Base-by-base conservation (phyloP, 495 filamentous ascomycete species). In the Hypoxylon intermedium region DNA sequence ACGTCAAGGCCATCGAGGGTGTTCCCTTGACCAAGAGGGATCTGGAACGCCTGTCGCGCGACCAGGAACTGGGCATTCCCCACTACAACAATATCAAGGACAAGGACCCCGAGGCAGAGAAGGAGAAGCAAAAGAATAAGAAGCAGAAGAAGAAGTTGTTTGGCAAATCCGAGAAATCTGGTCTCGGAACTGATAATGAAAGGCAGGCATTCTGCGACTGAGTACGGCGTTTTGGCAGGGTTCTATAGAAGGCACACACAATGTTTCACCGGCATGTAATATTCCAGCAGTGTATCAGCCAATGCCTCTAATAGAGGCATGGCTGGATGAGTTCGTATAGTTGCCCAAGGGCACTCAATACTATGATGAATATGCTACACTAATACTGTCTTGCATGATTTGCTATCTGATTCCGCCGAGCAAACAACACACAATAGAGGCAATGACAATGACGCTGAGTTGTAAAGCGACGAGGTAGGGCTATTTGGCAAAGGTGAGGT, bases 1-100 rank as follows among this genome's bases (percentile, higher is more conserved):
- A 76, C 37, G 81, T 90, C 3, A 90, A 89, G 75, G 77, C 76
- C 40, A 78, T 89, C 44, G 88, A 90, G 66, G 87, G 86, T 0
- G 83, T 88, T 26, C 77, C 78, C 6, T 59, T 79, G 21, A 75
- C 61, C 5, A 75, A 79, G 52, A 63, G 65, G 55, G 81, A 84
- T 48, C 56, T 66, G 16, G 70, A 77, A 63, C 75, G 72, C 41
- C 67, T 82, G 28, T 75, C 72, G 15, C 53, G 65, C 6, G 82
- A 84, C 49, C 73, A 74, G 62, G 80, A 81, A 44, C 16, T 73
- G 57, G 80, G 81, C 2, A 77, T 82, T 26, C 69, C 63, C 9
- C 81, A 83, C 52, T 83, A 75, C 53, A 84, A 84, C 51, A 84
- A 84, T 48, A 69, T 83, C 60, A 79, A 77, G 48, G 80, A 77